Conservation (phyloP, 495 filamentous ascomycete species). For the Penicillium riverlandense region DNA sequence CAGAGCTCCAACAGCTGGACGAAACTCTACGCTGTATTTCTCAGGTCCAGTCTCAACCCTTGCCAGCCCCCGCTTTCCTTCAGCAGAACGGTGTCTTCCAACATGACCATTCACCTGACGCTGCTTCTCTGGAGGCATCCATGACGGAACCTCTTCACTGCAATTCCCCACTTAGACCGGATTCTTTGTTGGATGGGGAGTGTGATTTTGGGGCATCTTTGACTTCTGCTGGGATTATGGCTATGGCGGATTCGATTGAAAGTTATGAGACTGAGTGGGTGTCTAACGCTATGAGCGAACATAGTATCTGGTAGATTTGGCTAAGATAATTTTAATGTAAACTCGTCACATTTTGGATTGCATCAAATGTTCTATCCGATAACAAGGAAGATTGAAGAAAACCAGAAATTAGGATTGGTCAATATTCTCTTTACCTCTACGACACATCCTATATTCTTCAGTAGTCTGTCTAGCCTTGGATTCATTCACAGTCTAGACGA, state of each 20-base stretch:
- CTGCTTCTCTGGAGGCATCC: slow-evolving; percentile 5
- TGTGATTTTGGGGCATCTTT: slow-evolving; percentile 12
- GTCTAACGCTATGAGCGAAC: slow-evolving; percentile 30
- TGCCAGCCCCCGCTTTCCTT: slow-evolving; percentile 9
- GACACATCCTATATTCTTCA: not conserved
- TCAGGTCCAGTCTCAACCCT: slow-evolving; percentile 9
- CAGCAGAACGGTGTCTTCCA: slow-evolving; percentile 6
- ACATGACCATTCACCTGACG: slow-evolving; percentile 2
- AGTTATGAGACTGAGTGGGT: slow-evolving; percentile 33
- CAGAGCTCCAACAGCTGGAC: slow-evolving; percentile 32
- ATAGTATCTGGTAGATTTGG: slow-evolving; percentile 25
- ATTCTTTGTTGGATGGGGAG: slow-evolving; percentile 6
- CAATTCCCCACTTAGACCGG: slow-evolving; percentile 9
- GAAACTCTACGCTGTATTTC: slow-evolving; percentile 21
- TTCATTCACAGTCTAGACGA: slow-evolving; percentile 20
- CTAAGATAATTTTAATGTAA: too few relatives aligned
- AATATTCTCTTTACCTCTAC: too few relatives aligned
- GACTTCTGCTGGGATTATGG: slow-evolving; percentile 31
- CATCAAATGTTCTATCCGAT: too few relatives aligned
- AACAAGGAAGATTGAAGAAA: too few relatives aligned
- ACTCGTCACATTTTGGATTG: too few relatives aligned
- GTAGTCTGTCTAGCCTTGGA: not conserved
- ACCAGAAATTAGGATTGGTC: too few relatives aligned
- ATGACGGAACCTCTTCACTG: slow-evolving; percentile 5
- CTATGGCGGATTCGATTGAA: slow-evolving; percentile 32